Evolutionary conservation across 371 early-diverging fungal species (phyloP), one percentile per base, ranked within the genome.

Genomic region (Zychaea mexicana): DNA sequence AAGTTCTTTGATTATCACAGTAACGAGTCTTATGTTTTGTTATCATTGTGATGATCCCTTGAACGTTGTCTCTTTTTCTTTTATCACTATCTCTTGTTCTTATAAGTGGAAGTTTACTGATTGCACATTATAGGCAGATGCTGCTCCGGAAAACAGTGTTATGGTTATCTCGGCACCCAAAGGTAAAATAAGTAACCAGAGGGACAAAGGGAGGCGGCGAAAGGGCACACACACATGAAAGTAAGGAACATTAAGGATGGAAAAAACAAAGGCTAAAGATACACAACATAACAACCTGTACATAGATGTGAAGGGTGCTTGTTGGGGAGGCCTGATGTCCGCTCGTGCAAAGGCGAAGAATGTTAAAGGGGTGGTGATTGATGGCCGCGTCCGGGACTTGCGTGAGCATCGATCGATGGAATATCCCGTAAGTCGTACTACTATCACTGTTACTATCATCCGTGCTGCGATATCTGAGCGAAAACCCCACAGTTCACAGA

Each of bases 281-380:
- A 46, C 21, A 15, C 19, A n/a, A 15, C 4, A 53, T 27, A 4
- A 26, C 13, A 9, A 53, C 13, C 53, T 26, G 17, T 8, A 53
- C 26, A 1, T 65, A 81, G 82, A 67, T 52, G 76, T 77, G 28
- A 81, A 83, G 53, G 92, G 92, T 65, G 94, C 93, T 10, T 88
- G 90, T 21, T 93, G 90, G 88, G 95, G 95, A 17, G 93, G 93
- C 5, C 77, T 93, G 24, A 89, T 93, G 89, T 84, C 88, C 0
- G 88, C 92, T 12, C 80, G 95, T 64, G 94, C 92, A 0, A 81
- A 81, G 57, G 65, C 67, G 10, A 76, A 79, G 53, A 86, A 88
- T 9, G 86, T 80, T 2, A 71, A 74, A 27, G 95, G 90, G 1
- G 90, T 88, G 3, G 85, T 94, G 1, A 83, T 93, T 24, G 90